Base-by-base conservation (phyloP, 805 yeast species). In the Starmerella kuoi region DNA sequence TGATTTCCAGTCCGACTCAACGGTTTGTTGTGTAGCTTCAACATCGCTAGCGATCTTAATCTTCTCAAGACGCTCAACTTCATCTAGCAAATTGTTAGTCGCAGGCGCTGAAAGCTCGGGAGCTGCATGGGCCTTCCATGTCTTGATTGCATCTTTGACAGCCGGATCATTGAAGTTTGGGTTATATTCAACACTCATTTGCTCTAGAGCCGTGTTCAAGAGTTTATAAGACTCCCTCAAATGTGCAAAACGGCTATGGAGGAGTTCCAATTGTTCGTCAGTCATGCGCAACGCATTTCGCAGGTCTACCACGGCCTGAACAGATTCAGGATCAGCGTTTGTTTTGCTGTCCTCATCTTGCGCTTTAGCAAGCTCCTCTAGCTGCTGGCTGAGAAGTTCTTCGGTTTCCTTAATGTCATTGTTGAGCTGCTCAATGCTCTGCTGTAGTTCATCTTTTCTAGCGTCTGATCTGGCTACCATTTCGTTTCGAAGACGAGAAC, bases 131-230 rank as follows among this genome's bases (percentile, higher is more conserved):
- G 20, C 43, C 31, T 56, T 58, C 56, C 61, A 60, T 15, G 54
- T 63, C 17, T 70, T 64, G 15, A 85, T 77, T 1, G 87, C 77
- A 18, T 66, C 70, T 58, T 84, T 84, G 17, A 87, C 95, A 0
- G 87, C 93, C 6, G 76, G 74, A 61, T 87, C 95, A 56, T 87
- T 85, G 62, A 85, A 74, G 54, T 85, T 80, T 37, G 81, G 83
- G 53, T 85, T 83, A 60, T 81, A 86, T n/a, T 72, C 70, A 2
- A 65, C 55, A 7, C 67, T 58, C 61, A 87, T 64, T 4, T 61
- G 60, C 2, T 61, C 58, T 38, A 84, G 56, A 15, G 80, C 66
- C 2, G 28, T 48, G 27, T 43, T 52, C 25, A 62, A 46, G 12
- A 45, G 41, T 3, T 33, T 22, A 35, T 48, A 45, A 5, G 51